Conservation (phyloP, 768 basidiomycete genomes). For the Thelephora ganbajun region DNA sequence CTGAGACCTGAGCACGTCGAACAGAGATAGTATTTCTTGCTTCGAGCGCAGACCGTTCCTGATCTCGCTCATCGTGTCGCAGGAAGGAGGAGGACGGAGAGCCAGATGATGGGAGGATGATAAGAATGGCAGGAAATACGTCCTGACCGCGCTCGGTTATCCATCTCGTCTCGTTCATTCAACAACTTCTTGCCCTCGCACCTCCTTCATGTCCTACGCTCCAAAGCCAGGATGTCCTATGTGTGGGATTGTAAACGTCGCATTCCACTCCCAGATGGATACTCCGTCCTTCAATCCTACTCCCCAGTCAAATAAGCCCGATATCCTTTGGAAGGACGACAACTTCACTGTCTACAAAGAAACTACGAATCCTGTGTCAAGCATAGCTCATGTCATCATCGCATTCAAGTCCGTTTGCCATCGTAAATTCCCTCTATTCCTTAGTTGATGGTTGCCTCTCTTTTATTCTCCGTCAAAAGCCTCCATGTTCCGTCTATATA, state of each 20-base stretch:
- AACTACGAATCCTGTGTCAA: constrained; percentile 56
- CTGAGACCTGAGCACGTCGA: constrained; percentile 51
- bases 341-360: constrained; percentile 68
- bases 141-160: not conserved
- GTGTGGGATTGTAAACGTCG: constrained; percentile 56
- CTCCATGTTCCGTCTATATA: constrained; percentile 72
- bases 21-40: constrained; percentile 21
- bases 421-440: constrained; percentile 1
- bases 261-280: constrained; percentile 24
- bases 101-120: not conserved
- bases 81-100: not conserved
- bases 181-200: not conserved
- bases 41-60: constrained; percentile 5
- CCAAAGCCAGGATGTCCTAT: constrained; percentile 62
- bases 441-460: too few species aligned
- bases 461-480: constrained; percentile 23
- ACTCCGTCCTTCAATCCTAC: constrained; percentile 29
- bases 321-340: constrained; percentile 63
- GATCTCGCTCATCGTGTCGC: constrained; percentile 4
- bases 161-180: constrained; percentile 5
- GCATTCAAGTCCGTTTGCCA: constrained; percentile 73
- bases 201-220: constrained; percentile 32
- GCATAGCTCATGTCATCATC: constrained; percentile 55
- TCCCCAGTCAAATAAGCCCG: constrained; percentile 30
- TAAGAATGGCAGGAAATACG: not conserved